phyloP scores from a whole-genome alignment of 2,329 filamentous ascomycete species.

The Fusarium protoensiforme region DNA sequence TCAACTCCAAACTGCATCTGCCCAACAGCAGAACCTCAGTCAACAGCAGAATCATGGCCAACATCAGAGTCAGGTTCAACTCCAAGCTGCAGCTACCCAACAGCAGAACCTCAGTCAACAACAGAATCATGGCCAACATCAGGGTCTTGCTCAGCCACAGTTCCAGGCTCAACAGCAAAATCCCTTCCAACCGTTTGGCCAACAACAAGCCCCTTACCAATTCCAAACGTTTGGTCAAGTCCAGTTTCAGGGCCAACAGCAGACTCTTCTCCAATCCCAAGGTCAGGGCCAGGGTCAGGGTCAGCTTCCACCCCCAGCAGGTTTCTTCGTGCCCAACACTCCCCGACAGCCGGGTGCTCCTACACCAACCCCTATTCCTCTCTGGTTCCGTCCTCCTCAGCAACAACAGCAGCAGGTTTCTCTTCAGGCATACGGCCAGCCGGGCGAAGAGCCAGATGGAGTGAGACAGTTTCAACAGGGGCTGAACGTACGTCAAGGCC shows the following conservation, averaged over 20 bases:
- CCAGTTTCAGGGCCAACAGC: neutral
- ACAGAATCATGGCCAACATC: neutral
- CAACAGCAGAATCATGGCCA: neutral
- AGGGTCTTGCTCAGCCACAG: neutral
- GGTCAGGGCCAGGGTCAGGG: neutral
- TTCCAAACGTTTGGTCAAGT: neutral
- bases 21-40: neutral
- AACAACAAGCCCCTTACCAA: neutral
- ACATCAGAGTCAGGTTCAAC: neutral
- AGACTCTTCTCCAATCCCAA: neutral
- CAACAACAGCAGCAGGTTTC: neutral
- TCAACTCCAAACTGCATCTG: neutral
- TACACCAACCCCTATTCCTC: neutral
- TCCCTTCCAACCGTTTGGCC: neutral
- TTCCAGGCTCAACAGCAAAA: neutral
- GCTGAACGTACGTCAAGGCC: neutral
- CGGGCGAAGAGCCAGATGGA: neutral
- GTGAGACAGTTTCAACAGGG: neutral
- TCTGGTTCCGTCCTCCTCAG: neutral
- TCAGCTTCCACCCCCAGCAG: neutral
- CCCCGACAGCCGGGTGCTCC: neutral
- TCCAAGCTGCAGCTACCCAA: neutral
- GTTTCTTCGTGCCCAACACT: neutral
- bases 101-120: neutral
- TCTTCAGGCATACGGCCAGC: neutral